Evolutionary conservation across 441 rosid species (phyloP), one percentile per base, ranked within the genome.

Genomic region (Daphne laureola): DNA sequence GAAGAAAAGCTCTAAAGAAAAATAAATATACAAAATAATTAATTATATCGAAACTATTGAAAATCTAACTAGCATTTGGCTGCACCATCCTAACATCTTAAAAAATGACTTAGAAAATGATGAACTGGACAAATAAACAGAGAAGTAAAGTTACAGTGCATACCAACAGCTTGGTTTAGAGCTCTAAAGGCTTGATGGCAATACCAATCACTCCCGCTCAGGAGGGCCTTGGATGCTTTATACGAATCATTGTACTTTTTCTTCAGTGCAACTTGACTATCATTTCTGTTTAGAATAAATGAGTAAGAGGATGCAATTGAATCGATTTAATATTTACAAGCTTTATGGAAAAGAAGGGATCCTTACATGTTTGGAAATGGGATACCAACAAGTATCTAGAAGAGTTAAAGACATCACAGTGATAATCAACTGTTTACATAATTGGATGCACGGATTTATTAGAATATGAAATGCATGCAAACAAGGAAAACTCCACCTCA

Each of bases 151-250:
- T 46, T 26, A 51, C 12, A 51, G 25, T 57, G 41, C 60, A 52
- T 81, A 94, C 98, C 99, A 63, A 80, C 81, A 64, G 98, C 98
- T 79, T 94, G 99, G 80, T 94, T 94, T 61, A 90, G 74, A 67
- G 97, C 91, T 59, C 98, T 87, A 61, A 90, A 94, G 42, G 99
- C 98, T 73, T 94, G 99, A 47, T 82, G 78, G 79, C 99, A 90
- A 62, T 94, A 94, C 99, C 99, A 94, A n/a, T 94, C 95, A 59
- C 62, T 90, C 67, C 99, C 99, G 63, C 83, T 79, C 13, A 90
- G 71, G 67, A 94, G 96, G 65, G 72, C 78, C 64, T 87, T 90
- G 35, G 97, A 82, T 57, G 96, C 73, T 70, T 80, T 84, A 69
- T 79, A 74, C 14, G 67, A 67, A 63, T 94, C 95, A 58, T 94